These are phyloP conservation scores for Streptanthus diversifolius DNA, from an alignment of 345 rosid species.

Conservation along the genomic window DNA sequence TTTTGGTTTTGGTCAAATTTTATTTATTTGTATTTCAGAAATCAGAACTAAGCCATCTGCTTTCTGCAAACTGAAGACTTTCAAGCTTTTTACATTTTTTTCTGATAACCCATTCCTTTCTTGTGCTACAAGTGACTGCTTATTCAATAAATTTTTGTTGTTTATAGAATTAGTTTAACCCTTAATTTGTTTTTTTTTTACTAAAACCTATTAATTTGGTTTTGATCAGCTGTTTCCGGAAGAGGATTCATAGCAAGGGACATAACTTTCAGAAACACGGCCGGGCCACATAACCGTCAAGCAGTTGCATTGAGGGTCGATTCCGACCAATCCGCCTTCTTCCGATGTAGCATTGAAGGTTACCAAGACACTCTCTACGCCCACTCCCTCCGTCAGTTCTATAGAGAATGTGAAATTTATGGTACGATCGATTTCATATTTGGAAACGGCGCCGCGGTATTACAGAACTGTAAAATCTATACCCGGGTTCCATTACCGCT, in stretches of 20 bases:
- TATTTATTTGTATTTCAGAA: neutral
- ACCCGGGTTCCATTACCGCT: conserved; percentile 60
- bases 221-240: conserved; percentile 72
- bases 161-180: neutral
- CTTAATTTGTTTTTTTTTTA: neutral
- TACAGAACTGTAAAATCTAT: conserved; percentile 71
- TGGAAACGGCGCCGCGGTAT: conserved; percentile 76
- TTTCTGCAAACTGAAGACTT: neutral
- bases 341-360: conserved; percentile 73
- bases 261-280: conserved; percentile 77
- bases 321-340: conserved; percentile 75
- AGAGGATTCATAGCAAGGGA: conserved; percentile 86
- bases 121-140: neutral
- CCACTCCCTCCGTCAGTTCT: conserved; percentile 85
- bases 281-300: conserved; percentile 69
- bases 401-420: conserved; percentile 65
- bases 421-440: conserved; percentile 94
- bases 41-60: neutral
- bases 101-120: conserved; percentile 6
- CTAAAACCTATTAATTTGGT: neutral
- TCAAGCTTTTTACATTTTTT: neutral
- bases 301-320: conserved; percentile 78
- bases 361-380: conserved; percentile 85
- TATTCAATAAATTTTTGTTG: neutral
- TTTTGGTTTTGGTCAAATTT: conserved; percentile 18